These are phyloP conservation scores for Dianthus caryophyllus DNA, from an alignment of 148 eudicot genomes.

Conservation along the genomic window DNA sequence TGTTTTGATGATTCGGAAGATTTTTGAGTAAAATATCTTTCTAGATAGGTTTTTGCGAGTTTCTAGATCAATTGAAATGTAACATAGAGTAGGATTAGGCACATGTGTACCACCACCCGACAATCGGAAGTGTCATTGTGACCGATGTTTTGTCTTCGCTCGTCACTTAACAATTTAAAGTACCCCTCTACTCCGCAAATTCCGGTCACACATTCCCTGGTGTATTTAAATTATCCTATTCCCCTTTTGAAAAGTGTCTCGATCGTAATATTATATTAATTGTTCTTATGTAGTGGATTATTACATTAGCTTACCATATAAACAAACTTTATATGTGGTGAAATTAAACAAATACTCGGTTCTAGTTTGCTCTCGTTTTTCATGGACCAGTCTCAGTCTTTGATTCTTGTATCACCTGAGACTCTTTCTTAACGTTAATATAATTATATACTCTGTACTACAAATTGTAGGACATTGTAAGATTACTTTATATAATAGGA, in stretches of 20 bases:
- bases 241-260: not conserved
- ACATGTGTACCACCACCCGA: constrained; percentile 14
- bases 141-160: not conserved
- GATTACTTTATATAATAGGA: not conserved
- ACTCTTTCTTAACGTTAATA: too few relatives aligned
- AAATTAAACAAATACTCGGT: not conserved
- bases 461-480: not conserved
- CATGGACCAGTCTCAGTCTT: not conserved
- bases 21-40: not conserved
- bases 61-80: not conserved
- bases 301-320: not conserved
- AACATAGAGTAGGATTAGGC: not conserved
- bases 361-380: not conserved
- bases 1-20: not conserved
- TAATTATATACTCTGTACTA: not conserved
- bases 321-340: not conserved
- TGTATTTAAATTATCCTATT: not conserved
- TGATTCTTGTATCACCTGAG: not conserved
- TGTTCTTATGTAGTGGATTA: not conserved
- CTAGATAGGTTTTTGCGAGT: not conserved
- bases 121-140: constrained; percentile 15
- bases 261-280: not conserved
- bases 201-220: not conserved
- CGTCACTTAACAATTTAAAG: not conserved
- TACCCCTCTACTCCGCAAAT: constrained; percentile 2